A percentile compares a stretch with the other conserved stretches of the same genome.
Conservation (phyloP, 768 basidiomycete species). For the Lyophyllum atratum region DNA sequence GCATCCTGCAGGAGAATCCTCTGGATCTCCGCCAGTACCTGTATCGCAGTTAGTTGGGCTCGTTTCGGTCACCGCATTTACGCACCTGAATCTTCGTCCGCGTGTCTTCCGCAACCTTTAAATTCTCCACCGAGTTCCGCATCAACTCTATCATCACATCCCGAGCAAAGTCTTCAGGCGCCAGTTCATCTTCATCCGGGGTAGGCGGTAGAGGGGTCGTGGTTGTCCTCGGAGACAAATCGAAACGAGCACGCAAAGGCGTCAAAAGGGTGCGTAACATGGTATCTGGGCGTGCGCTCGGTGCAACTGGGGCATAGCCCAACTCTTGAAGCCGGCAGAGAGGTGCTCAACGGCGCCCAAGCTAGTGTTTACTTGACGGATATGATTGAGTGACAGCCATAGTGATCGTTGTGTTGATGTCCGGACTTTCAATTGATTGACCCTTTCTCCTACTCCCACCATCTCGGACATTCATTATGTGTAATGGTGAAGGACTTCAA, state of each 20-base stretch:
- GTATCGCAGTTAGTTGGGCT: not conserved
- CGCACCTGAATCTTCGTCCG: slow-evolving; percentile 55
- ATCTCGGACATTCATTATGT: not conserved
- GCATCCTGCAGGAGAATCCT: slow-evolving; percentile 67
- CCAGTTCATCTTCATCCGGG: slow-evolving; percentile 42
- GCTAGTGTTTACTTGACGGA: slow-evolving; percentile 10
- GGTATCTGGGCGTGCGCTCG: not conserved
- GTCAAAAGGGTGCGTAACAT: slow-evolving; percentile 65
- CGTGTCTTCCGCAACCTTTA: slow-evolving; percentile 58
- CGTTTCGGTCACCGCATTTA: not conserved
- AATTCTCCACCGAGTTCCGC: slow-evolving; percentile 65
- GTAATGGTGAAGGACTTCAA: too few species aligned
- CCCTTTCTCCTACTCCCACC: not conserved
- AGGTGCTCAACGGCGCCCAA: slow-evolving; percentile 10
- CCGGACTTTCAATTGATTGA: slow-evolving; percentile 9
- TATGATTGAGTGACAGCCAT: slow-evolving; percentile 15
- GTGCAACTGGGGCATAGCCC: slow-evolving; percentile 8
- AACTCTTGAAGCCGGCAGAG: slow-evolving; percentile 1
- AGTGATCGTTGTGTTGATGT: slow-evolving; percentile 12
- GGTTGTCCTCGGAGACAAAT: slow-evolving; percentile 38
- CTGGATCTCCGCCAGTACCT: slow-evolving; percentile 71
- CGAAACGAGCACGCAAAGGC: slow-evolving; percentile 58
- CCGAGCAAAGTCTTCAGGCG: slow-evolving; percentile 72
- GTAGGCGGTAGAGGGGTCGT: slow-evolving; percentile 20
- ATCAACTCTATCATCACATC: slow-evolving; percentile 74